These are phyloP conservation scores for Cryphonectria japonica DNA, from an alignment of 2,329 filamentous ascomycete species.

Conservation along the genomic window DNA sequence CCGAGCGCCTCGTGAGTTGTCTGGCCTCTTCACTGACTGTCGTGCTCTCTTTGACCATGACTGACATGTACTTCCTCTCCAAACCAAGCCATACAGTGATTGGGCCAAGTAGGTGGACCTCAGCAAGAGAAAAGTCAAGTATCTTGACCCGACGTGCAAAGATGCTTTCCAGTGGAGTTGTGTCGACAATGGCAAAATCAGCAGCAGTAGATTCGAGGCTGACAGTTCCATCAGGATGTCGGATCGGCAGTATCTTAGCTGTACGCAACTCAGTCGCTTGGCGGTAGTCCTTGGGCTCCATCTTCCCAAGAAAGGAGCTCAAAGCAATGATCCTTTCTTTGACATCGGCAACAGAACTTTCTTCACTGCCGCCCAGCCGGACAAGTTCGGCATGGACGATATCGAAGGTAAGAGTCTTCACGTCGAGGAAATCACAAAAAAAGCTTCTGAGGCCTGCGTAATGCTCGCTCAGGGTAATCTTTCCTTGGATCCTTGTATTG, in stretches of 20 bases:
- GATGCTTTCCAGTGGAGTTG: conserved; percentile 33
- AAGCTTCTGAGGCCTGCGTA: conserved; percentile 23
- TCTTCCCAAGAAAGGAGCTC: conserved; percentile 37
- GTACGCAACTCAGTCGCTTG: conserved; percentile 13
- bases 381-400: conserved; percentile 41
- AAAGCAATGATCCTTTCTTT: conserved; percentile 40
- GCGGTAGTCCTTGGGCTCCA: neutral
- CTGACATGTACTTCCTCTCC: conserved; percentile 39
- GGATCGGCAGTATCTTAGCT: conserved; percentile 35
- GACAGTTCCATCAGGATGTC: conserved; percentile 29
- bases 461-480: conserved; percentile 22
- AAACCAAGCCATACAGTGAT: conserved; percentile 43
- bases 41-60: conserved; percentile 40
- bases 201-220: conserved; percentile 14
- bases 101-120: conserved; percentile 36
- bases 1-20: conserved; percentile 32
- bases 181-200: conserved; percentile 43
- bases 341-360: conserved; percentile 31
- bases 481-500: conserved; percentile 20
- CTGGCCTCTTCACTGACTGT: conserved; percentile 30
- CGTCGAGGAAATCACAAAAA: conserved; percentile 35
- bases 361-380: conserved; percentile 24
- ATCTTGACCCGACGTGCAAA: conserved; percentile 39
- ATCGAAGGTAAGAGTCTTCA: conserved; percentile 35
- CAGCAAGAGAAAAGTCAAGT: conserved; percentile 42